Conservation (phyloP, 2,329 filamentous ascomycete species). For the Endothia cerciana region DNA sequence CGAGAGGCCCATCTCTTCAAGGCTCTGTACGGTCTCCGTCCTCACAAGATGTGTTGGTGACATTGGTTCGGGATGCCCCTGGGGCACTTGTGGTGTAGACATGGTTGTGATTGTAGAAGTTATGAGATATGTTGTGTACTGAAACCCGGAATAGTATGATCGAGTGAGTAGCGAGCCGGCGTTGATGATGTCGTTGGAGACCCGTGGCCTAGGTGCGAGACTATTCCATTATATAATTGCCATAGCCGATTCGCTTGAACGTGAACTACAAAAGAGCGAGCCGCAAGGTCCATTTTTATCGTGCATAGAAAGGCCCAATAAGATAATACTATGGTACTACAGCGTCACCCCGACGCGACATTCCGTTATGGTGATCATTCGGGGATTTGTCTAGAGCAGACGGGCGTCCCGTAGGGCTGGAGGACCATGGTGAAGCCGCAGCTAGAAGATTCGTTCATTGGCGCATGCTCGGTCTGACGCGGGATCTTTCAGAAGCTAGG, state of each 20-base stretch:
- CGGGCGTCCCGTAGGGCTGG: neutral
- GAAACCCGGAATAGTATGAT: no score
- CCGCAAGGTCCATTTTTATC: neutral
- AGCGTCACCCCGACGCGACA: no score
- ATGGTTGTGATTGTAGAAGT: neutral
- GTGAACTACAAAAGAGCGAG: neutral
- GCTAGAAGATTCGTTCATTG: neutral
- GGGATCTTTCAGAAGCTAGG: neutral
- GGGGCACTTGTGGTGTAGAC: neutral
- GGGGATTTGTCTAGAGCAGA: neutral
- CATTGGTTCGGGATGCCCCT: conserved; percentile 3
- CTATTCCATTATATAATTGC: neutral
- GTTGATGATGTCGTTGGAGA: neutral
- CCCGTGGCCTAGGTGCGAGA: neutral
- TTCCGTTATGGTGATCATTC: neutral
- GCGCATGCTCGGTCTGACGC: neutral
- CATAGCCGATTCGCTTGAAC: neutral
- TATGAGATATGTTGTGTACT: no score
- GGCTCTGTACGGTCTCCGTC: conserved; percentile 5
- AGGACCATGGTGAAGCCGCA: neutral
- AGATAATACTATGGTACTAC: neutral
- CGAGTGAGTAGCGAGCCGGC: neutral
- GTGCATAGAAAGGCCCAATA: neutral
- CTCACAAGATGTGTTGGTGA: neutral
- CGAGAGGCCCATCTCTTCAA: conserved; percentile 9